Percentiles rank a stretch among this genome's conserved stretches.
phyloP scores from a whole-genome alignment of 1,284 basidiomycete species.

The Ceratobasidium sp. region DNA sequence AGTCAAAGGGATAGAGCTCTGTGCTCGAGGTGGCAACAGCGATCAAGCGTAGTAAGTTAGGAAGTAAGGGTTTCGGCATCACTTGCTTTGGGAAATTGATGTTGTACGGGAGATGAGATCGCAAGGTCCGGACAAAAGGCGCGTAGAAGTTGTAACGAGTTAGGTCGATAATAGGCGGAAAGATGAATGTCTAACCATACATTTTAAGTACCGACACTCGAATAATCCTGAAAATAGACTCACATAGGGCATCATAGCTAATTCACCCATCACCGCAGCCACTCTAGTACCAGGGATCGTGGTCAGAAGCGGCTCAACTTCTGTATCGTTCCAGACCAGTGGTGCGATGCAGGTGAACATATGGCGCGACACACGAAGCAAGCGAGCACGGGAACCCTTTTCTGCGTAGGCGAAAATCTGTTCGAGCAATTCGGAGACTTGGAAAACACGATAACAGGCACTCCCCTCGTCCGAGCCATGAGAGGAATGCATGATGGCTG shows the following conservation, averaged over 20 bases:
- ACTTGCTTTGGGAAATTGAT: background rate
- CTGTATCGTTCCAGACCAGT: background rate
- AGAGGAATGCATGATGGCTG: no score
- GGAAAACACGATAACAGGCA: background rate
- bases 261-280: background rate
- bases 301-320: background rate
- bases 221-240: background rate
- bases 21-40: background rate
- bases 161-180: background rate
- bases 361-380: background rate
- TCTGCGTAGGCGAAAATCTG: background rate
- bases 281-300: background rate
- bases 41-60: background rate
- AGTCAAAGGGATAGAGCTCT: background rate
- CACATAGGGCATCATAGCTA: no score
- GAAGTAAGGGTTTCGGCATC: background rate
- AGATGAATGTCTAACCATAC: background rate
- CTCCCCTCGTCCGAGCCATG: no score
- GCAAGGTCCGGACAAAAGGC: background rate
- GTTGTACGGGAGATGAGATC: background rate
- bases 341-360: background rate
- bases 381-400: background rate
- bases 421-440: background rate
- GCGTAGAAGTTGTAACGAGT: background rate
- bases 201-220: background rate